Evolutionary conservation across 2,329 filamentous ascomycete genomes (phyloP).

Genomic region (Ophiostoma australiae): DNA sequence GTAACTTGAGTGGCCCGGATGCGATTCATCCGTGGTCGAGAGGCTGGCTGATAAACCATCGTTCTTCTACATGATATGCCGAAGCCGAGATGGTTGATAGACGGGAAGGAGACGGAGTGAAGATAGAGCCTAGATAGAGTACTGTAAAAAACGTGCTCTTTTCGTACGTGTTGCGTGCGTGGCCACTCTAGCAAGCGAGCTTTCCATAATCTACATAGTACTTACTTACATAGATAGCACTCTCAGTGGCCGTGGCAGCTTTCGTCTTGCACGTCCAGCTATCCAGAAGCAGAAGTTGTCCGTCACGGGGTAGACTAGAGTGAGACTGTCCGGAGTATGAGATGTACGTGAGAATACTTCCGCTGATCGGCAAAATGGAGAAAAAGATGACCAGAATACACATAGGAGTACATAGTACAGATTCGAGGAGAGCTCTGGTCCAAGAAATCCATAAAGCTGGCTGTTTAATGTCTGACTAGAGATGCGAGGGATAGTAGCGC

Average conservation of each 20-base stretch:
- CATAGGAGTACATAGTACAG: no score
- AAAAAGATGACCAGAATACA: background rate
- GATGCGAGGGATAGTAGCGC: conserved; percentile 10
- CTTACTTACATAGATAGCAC: no score
- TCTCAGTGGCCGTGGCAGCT: no score
- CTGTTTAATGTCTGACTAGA: conserved; percentile 9
- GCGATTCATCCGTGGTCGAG: background rate
- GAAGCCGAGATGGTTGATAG: background rate
- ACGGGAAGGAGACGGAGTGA: background rate
- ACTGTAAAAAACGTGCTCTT: background rate
- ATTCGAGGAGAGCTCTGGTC: no score
- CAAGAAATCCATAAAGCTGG: background rate
- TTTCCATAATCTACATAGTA: background rate
- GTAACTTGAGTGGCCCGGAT: background rate
- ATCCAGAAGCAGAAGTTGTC: conserved; percentile 8
- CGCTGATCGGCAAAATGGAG: background rate
- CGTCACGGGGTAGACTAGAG: background rate
- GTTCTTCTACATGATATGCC: background rate
- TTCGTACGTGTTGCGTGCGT: background rate
- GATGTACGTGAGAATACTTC: conserved; percentile 7
- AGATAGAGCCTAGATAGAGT: no score
- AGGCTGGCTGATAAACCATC: background rate
- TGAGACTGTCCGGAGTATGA: background rate
- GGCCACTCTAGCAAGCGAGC: background rate
- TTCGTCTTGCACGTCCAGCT: background rate